These are phyloP conservation scores for Vigna unguiculata DNA, from an alignment of 306 rosid species.

Conservation along the genomic window DNA sequence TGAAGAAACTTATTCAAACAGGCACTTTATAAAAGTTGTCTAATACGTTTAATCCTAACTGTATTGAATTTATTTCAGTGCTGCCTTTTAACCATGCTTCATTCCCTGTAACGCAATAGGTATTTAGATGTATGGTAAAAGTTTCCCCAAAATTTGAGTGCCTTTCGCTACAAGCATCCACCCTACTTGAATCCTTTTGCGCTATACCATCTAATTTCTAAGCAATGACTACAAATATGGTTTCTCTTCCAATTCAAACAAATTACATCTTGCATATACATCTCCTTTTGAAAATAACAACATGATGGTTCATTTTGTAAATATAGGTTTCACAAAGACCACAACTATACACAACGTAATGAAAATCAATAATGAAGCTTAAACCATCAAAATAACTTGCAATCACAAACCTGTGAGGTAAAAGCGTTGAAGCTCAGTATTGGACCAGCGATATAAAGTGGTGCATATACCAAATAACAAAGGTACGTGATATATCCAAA, in stretches of 20 bases:
- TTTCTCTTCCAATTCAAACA: constrained; percentile 1
- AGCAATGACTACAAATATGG: constrained; percentile 2
- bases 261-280: constrained; percentile 32
- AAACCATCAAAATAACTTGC: constrained; percentile 25
- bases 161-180: background rate
- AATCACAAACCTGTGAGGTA: constrained; percentile 84
- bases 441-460: constrained; percentile 94
- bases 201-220: constrained; percentile 30
- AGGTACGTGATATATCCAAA: constrained; percentile 68
- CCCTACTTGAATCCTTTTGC: too few relatives aligned
- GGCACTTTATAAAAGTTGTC: background rate
- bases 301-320: constrained; percentile 25
- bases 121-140: background rate
- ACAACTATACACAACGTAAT: constrained; percentile 15
- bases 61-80: background rate
- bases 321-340: constrained; percentile 32
- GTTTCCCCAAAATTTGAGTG: background rate
- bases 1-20: background rate
- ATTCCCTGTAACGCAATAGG: background rate
- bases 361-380: background rate
- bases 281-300: constrained; percentile 37
- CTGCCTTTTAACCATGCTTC: background rate
- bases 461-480: constrained; percentile 88
- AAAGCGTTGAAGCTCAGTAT: constrained; percentile 92
- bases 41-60: background rate